These are phyloP conservation scores for Crithidia mellificae DNA, from an alignment of 208 protist species.

Conservation along the genomic window DNA sequence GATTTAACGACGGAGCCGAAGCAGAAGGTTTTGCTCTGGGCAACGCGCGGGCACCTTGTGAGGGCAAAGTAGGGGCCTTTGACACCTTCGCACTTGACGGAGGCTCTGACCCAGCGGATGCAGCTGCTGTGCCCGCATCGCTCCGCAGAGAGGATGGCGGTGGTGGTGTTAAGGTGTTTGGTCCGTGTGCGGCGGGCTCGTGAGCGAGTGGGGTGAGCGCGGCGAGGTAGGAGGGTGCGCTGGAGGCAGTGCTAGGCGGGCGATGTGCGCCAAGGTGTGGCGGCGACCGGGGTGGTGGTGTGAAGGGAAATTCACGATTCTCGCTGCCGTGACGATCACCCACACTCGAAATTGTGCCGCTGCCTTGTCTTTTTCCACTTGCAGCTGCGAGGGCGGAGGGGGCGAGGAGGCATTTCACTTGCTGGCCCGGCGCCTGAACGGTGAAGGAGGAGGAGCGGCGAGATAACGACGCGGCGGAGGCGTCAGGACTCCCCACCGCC, in stretches of 20 bases:
- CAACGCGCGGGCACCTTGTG: not conserved
- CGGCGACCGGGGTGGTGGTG: not conserved
- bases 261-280: not conserved
- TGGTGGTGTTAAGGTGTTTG: too few relatives aligned
- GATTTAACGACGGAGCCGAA: not conserved
- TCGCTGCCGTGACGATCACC: not conserved
- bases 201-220: conserved; percentile 1
- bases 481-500: too few relatives aligned
- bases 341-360: not conserved
- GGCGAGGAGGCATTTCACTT: conserved; percentile 10
- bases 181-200: too few relatives aligned
- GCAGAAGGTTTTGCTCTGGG: not conserved
- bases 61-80: not conserved
- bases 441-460: conserved; percentile 9
- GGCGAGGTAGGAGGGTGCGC: not conserved
- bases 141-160: too few relatives aligned
- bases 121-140: too few relatives aligned
- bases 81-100: too few relatives aligned
- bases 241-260: not conserved
- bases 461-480: not conserved
- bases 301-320: not conserved
- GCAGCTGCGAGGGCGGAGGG: conserved; percentile 16
- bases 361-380: too few relatives aligned
- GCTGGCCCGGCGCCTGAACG: not conserved
- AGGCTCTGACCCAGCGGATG: too few relatives aligned